Conservation (phyloP, 352 stramenopile genomes). For the Phytophthora fragariaefolia region DNA sequence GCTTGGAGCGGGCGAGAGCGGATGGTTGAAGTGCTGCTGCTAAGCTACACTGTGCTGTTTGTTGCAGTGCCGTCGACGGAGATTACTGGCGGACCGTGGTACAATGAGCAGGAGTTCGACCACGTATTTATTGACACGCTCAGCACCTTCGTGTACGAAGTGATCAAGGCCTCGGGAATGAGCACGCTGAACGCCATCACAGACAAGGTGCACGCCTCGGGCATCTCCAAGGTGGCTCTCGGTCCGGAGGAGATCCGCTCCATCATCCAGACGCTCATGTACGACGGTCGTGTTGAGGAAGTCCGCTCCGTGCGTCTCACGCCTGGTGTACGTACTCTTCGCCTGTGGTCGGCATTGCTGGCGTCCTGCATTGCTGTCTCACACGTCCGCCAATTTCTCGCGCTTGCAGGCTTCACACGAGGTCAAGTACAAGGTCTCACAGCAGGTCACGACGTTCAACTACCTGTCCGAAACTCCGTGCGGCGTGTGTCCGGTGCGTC, state of each 20-base stretch:
- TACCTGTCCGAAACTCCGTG: constrained; percentile 91
- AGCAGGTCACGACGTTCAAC: constrained; percentile 88
- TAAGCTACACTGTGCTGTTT: too few species aligned
- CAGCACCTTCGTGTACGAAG: constrained; percentile 94
- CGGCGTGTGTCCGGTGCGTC: constrained; percentile 86
- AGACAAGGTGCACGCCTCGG: constrained; percentile 90
- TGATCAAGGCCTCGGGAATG: constrained; percentile 89
- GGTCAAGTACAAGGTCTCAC: constrained; percentile 89
- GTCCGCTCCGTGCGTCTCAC: constrained; percentile 82
- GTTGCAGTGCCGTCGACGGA: constrained; percentile 94
- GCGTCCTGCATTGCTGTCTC: constrained; percentile 2
- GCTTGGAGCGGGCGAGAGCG: too few species aligned
- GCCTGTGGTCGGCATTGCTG: not conserved
- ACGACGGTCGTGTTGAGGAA: constrained; percentile 92
- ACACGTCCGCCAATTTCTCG: constrained; percentile 5
- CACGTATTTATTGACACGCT: constrained; percentile 99
- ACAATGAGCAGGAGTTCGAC: constrained; percentile 99
- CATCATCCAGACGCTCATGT: constrained; percentile 94
- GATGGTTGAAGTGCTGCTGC: too few species aligned
- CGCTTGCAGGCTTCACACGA: constrained; percentile 65
- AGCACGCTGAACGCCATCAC: constrained; percentile 90
- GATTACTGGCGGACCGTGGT: constrained; percentile 99
- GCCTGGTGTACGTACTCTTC: constrained; percentile 58
- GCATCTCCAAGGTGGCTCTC: constrained; percentile 92
- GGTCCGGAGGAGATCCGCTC: constrained; percentile 90